Evolutionary conservation across 1,284 basidiomycete genomes (phyloP).

Genomic region (Heterobasidion occidentale): DNA sequence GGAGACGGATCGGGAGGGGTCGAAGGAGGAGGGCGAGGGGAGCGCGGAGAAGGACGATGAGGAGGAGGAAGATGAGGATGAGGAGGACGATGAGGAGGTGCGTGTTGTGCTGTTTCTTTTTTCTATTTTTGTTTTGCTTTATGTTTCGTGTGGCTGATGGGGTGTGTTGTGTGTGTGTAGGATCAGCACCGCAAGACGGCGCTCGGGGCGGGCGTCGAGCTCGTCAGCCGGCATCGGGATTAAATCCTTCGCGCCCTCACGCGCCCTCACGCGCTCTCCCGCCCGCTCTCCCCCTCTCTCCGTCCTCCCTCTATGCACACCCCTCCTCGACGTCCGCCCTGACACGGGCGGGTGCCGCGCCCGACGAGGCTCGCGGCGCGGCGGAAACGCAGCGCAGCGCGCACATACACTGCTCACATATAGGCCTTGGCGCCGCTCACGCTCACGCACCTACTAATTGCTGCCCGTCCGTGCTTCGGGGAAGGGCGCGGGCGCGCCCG

Average conservation of each 20-base stretch:
- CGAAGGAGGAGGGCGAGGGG: constrained; percentile 13
- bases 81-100: constrained; percentile 25
- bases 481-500: not conserved
- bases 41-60: constrained; percentile 21
- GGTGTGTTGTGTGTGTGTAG: not conserved
- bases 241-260: not conserved
- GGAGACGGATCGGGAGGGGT: constrained; percentile 20
- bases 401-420: not conserved
- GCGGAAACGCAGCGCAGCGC: not conserved
- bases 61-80: constrained; percentile 24
- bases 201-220: constrained; percentile 62
- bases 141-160: not conserved
- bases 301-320: too few species aligned
- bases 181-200: constrained; percentile 30
- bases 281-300: not conserved
- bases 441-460: not conserved
- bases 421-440: not conserved
- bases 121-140: constrained; percentile 3
- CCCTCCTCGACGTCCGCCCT: not conserved
- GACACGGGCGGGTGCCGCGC: not conserved
- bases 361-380: not conserved
- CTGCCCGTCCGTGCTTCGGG: not conserved
- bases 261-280: not conserved
- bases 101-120: constrained; percentile 14
- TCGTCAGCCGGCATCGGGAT: constrained; percentile 49